A percentile compares a stretch with the other conserved stretches of the same genome.
Evolutionary conservation across 345 rosid genomes (phyloP).

Genomic region (Litchi chinensis): DNA sequence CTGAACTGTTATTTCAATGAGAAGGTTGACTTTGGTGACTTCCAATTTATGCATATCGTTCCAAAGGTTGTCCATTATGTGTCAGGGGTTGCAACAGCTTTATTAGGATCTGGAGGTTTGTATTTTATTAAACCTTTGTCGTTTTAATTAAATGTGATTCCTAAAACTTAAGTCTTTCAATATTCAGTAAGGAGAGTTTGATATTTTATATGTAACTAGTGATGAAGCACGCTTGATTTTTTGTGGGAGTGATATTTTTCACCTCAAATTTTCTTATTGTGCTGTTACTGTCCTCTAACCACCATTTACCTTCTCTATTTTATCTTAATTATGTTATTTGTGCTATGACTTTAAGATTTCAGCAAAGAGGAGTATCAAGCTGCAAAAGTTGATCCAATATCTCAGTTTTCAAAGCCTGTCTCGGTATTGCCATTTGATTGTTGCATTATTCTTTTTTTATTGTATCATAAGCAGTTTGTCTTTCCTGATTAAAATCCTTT

Average conservation of each 20-base stretch:
- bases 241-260: constrained; percentile 12
- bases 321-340: neutral
- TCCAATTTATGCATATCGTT: constrained; percentile 76
- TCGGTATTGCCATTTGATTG: constrained; percentile 49
- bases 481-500: constrained; percentile 5
- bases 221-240: constrained; percentile 9
- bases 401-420: constrained; percentile 85
- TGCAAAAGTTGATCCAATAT: constrained; percentile 83
- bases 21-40: constrained; percentile 98
- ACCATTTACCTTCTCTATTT: neutral
- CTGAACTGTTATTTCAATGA: constrained; percentile 25
- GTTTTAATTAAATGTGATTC: neutral
- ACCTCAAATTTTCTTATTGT: constrained; percentile 6
- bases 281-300: neutral
- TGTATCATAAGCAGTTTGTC: constrained; percentile 2
- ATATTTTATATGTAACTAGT: constrained; percentile 9
- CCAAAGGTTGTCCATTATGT: constrained; percentile 84
- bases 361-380: constrained; percentile 64
- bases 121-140: constrained; percentile 10
- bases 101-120: constrained; percentile 94
- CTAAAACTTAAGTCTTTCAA: neutral
- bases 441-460: neutral
- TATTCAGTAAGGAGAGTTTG: neutral
- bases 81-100: constrained; percentile 90
- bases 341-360: constrained; percentile 55